These are phyloP conservation scores for Leccinum pseudoinsigne DNA, from an alignment of 1,284 basidiomycete genomes.

Conservation along the genomic window DNA sequence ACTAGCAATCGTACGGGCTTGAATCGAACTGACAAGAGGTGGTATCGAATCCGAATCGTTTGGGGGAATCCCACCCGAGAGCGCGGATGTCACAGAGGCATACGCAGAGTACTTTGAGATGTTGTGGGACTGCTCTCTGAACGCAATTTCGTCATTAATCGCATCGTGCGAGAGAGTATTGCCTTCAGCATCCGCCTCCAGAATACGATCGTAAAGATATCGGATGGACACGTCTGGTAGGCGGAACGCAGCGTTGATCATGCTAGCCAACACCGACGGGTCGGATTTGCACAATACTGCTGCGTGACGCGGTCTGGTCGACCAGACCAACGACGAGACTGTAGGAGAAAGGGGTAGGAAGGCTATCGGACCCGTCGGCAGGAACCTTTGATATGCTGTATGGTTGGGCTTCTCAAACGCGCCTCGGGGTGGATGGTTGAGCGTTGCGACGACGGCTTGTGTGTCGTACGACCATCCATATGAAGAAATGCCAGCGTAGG, in stretches of 20 bases:
- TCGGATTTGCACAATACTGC: constrained; percentile 71
- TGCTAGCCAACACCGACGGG: constrained; percentile 61
- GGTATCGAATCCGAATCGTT: constrained; percentile 68
- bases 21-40: constrained; percentile 72
- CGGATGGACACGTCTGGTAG: constrained; percentile 77
- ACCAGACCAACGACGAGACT: constrained; percentile 30
- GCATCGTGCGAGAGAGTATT: constrained; percentile 44
- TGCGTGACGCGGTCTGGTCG: constrained; percentile 80
- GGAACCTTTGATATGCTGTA: no score
- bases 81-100: constrained; percentile 45
- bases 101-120: constrained; percentile 64
- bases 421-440: no score
- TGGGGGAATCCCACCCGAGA: constrained; percentile 55
- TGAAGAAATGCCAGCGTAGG: no score
- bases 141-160: constrained; percentile 60
- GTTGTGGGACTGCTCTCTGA: constrained; percentile 66
- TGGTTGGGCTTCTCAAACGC: no score
- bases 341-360: no score
- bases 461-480: no score
- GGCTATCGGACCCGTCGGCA: no score
- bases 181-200: constrained; percentile 51
- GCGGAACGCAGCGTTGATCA: constrained; percentile 93
- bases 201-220: constrained; percentile 63
- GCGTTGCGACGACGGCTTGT: no score
- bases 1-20: constrained; percentile 78